Evolutionary conservation across 352 stramenopile species (phyloP).

Genomic region (Phytophthora tentaculata): DNA sequence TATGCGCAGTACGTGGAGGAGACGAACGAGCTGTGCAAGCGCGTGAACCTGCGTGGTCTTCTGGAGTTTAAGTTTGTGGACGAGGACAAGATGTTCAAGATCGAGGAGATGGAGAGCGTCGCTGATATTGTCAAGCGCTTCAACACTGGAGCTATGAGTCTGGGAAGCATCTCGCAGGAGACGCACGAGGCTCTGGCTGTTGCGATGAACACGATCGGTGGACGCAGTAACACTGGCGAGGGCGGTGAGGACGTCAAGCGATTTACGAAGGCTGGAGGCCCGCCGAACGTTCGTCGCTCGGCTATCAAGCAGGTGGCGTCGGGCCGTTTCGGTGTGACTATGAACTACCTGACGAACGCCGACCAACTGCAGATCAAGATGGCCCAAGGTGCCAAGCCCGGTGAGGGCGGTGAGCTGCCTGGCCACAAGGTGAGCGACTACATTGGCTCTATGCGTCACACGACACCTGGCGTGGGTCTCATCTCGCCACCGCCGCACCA

Average conservation of each 20-base stretch:
- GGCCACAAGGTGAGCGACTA: slow-evolving; percentile 97
- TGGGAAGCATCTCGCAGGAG: slow-evolving; percentile 96
- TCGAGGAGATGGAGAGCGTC: slow-evolving; percentile 94
- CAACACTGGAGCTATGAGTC: slow-evolving; percentile 95
- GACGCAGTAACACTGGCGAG: slow-evolving; percentile 96
- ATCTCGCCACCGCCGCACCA: slow-evolving; percentile 97
- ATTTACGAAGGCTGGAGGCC: slow-evolving; percentile 56
- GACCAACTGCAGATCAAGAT: slow-evolving; percentile 99
- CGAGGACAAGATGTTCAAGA: slow-evolving; percentile 79
- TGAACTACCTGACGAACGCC: slow-evolving; percentile 97
- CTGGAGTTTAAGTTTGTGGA: slow-evolving; percentile 96
- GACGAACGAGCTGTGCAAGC: slow-evolving; percentile 88
- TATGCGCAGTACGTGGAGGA: slow-evolving; percentile 94
- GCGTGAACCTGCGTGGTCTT: slow-evolving; percentile 94
- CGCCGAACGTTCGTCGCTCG: slow-evolving; percentile 76
- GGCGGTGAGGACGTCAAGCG: slow-evolving; percentile 93
- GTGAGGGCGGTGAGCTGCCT: slow-evolving; percentile 96
- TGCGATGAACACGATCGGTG: slow-evolving; percentile 95
- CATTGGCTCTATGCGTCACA: slow-evolving; percentile 96
- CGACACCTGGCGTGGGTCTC: slow-evolving; percentile 95
- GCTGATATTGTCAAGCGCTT: slow-evolving; percentile 97
- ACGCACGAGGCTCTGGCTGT: slow-evolving; percentile 95
- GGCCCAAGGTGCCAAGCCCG: slow-evolving; percentile 97
- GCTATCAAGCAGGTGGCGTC: slow-evolving; percentile 97
- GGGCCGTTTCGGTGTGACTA: slow-evolving; percentile 96